Percentiles rank a stretch among this genome's conserved stretches.
Conservation (phyloP, 495 filamentous ascomycete species). For the Tuber melanosporum region DNA sequence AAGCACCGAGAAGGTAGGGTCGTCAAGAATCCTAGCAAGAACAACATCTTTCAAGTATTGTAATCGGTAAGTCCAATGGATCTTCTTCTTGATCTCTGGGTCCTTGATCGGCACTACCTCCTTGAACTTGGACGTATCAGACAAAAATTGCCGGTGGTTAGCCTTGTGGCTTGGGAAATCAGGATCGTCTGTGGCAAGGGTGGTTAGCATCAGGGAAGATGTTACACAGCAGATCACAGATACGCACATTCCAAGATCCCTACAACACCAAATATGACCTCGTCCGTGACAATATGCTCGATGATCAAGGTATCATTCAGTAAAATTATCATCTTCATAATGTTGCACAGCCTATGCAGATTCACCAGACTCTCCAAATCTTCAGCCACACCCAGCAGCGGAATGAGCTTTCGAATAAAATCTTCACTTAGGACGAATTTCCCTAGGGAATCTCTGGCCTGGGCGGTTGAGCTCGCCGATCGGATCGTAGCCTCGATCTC, state of each 20-base stretch:
- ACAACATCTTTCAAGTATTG: conserved; percentile 99
- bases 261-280: conserved; percentile 83
- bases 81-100: conserved; percentile 72
- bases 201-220: conserved; percentile 22
- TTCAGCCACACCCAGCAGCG: conserved; percentile 77
- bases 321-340: conserved; percentile 92
- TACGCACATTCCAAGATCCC: conserved; percentile 83
- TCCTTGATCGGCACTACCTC: conserved; percentile 93
- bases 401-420: conserved; percentile 82
- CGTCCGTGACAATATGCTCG: conserved; percentile 84
- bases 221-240: conserved; percentile 9
- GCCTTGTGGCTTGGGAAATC: conserved; percentile 98
- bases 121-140: conserved; percentile 82
- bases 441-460: conserved; percentile 77
- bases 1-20: conserved; percentile 93
- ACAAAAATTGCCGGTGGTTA: conserved; percentile 90
- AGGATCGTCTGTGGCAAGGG: conserved; percentile 63
- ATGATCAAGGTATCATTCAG: conserved; percentile 93
- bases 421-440: conserved; percentile 79
- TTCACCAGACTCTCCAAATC: conserved; percentile 80
- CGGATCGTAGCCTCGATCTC: conserved; percentile 81
- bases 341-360: conserved; percentile 87
- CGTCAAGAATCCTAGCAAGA: conserved; percentile 88
- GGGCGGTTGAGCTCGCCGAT: conserved; percentile 61
- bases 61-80: conserved; percentile 88